Conservation (phyloP, 2,329 filamentous ascomycete genomes). For the Fusarium acutatum region DNA sequence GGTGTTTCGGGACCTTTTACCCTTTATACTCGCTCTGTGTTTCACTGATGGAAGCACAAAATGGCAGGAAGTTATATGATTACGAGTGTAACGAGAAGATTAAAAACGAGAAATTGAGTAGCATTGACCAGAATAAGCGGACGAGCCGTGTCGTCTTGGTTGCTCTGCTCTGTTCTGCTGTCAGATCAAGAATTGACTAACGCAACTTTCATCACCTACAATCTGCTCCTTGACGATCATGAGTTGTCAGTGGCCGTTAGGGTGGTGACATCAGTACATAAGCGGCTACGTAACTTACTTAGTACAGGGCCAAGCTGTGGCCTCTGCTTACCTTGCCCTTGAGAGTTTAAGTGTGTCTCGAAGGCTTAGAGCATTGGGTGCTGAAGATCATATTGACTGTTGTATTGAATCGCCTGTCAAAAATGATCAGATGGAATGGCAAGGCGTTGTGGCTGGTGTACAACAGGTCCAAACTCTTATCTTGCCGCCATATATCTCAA, state of each 20-base stretch:
- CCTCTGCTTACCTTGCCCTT: slow-evolving; percentile 25
- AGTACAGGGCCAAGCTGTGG: background rate
- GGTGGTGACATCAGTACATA: slow-evolving; percentile 30
- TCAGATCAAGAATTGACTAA: slow-evolving; percentile 28
- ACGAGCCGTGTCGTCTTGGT: background rate
- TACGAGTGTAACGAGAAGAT: background rate
- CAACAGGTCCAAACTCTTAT: slow-evolving; percentile 2
- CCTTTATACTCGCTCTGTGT: slow-evolving; percentile 19
- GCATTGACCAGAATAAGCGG: background rate
- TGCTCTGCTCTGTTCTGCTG: background rate
- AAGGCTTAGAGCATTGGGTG: slow-evolving; percentile 5
- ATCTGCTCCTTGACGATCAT: slow-evolving; percentile 1
- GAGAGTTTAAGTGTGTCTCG: slow-evolving; percentile 2
- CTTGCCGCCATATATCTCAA: background rate
- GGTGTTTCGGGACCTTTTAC: slow-evolving; percentile 24
- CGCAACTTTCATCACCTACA: background rate
- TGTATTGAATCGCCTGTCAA: slow-evolving; percentile 5
- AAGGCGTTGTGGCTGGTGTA: slow-evolving; percentile 14
- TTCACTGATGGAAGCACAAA: slow-evolving; percentile 13
- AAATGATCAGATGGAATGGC: slow-evolving; percentile 3
- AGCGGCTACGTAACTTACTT: slow-evolving; percentile 17
- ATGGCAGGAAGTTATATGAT: background rate
- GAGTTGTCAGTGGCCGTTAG: slow-evolving; percentile 20
- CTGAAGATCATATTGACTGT: background rate
- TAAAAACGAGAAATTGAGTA: background rate